Base-by-base conservation (phyloP, 805 yeast species). In the Pichia gijzeniarum region DNA sequence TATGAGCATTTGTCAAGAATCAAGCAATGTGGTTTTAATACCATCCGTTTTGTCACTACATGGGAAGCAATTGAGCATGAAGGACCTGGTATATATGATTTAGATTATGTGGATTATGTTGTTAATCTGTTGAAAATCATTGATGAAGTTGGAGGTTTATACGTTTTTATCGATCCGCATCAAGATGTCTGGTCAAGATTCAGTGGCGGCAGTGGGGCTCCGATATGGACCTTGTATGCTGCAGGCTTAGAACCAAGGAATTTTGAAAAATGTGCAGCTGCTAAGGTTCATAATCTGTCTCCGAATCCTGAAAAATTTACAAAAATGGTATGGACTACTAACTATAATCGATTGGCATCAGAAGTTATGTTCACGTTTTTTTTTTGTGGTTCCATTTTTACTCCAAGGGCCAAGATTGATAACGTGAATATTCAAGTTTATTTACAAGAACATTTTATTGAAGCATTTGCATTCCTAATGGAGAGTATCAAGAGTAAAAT, bases 151-250 rank as follows among this genome's bases (percentile, higher is more conserved):
- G 95, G 93, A 1, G 91, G 90, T 0, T 60, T 89, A 17, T 85
- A 83, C 55, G 86, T 88, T 6, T 80, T 85, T 53, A 60, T 90
- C 52, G 96, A 90, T 58, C 87, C 95, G 1, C 97, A 90, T 60
- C 97, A 90, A 62, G 97, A 90, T 60, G 95, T 82, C 12, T 90
- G 97, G 97, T 82, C 93, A 1, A 74, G 96, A 40, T 85, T 73
- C 59, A 70, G 80, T 10, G 96, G 96, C 5, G 97, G 97, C 2
- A 80, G 87, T 39, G 97, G 97, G 17, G 95, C 96, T 3, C 97
- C 97, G 1, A 56, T 86, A 57, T 90, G 97, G 97, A 89, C 97
- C 0, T 61, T 89, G 4, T 81, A 85, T 57, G 90, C 93, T 20
- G 95, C 91, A 2, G 96, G 96, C 1, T 65, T 90, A 40, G 77